Conservation (phyloP, 225 moss, liverwort and hornwort species). For the Sphagnum tenellum region DNA sequence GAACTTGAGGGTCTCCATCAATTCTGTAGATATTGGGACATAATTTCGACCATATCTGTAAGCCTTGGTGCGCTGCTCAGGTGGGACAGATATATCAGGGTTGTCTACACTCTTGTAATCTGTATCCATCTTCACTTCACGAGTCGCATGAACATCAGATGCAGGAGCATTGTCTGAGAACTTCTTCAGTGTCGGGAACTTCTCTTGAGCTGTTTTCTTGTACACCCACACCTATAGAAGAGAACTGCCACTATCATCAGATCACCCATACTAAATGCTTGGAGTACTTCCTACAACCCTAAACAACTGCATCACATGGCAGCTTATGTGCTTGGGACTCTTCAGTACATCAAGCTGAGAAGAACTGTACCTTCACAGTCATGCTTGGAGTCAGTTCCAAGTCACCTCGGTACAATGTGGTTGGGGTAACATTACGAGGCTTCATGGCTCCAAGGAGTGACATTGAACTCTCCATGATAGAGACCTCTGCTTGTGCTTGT, state of each 20-base stretch:
- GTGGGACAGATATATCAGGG: constrained; percentile 57
- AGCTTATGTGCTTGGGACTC: too few species aligned
- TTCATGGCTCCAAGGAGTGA: constrained; percentile 65
- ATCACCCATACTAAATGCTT: not conserved
- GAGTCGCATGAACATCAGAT: constrained; percentile 41
- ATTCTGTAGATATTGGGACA: constrained; percentile 54
- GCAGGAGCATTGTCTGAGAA: constrained; percentile 62
- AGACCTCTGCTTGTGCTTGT: constrained; percentile 66
- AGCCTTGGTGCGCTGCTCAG: constrained; percentile 88
- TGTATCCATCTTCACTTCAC: constrained; percentile 57
- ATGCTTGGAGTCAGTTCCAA: constrained; percentile 81
- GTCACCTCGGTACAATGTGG: constrained; percentile 84
- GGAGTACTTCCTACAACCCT: not conserved
- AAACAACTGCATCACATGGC: too few species aligned
- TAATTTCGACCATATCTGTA: constrained; percentile 94
- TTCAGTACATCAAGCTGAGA: not conserved
- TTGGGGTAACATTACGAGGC: constrained; percentile 65
- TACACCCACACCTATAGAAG: constrained; percentile 84
- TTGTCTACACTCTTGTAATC: constrained; percentile 65
- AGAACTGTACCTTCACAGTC: constrained; percentile 53
- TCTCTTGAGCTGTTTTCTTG: constrained; percentile 79
- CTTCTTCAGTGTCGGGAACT: constrained; percentile 67
- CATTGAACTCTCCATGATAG: constrained; percentile 44
- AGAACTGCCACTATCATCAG: not conserved
- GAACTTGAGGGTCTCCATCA: constrained; percentile 67